These are phyloP conservation scores for Russula lepida DNA, from an alignment of 768 basidiomycete species.

Conservation along the genomic window DNA sequence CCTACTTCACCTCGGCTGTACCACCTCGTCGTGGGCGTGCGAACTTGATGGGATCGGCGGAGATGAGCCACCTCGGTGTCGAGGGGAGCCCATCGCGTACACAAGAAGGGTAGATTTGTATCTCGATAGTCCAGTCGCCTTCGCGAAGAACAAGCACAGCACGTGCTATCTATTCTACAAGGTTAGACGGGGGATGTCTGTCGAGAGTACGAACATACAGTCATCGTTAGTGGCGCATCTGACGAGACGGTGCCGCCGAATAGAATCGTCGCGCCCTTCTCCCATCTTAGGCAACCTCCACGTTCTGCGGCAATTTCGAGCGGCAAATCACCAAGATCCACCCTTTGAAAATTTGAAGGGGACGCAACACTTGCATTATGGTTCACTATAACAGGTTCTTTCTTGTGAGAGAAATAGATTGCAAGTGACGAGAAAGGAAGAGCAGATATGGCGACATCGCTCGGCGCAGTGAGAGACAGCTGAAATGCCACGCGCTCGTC, in stretches of 20 bases:
- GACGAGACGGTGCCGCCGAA: constrained; percentile 54
- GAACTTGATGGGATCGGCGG: constrained; percentile 45
- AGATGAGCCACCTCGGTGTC: constrained; percentile 48
- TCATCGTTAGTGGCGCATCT: constrained; percentile 40
- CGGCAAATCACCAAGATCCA: constrained; percentile 40
- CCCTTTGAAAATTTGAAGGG: constrained; percentile 29
- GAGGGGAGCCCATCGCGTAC: constrained; percentile 28
- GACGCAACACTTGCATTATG: constrained; percentile 29
- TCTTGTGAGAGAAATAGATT: constrained; percentile 48
- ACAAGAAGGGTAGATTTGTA: constrained; percentile 43
- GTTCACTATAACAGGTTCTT: constrained; percentile 43
- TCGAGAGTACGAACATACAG: constrained; percentile 35
- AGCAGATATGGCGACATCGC: constrained; percentile 38
- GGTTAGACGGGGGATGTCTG: not conserved
- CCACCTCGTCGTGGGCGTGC: constrained; percentile 43
- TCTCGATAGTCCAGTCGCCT: constrained; percentile 58
- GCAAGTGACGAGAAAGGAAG: constrained; percentile 55
- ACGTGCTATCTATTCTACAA: constrained; percentile 30
- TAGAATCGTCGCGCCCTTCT: constrained; percentile 42
- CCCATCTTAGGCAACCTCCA: constrained; percentile 50
- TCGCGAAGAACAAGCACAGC: constrained; percentile 47
- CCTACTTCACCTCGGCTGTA: constrained; percentile 42
- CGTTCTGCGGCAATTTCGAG: constrained; percentile 22
- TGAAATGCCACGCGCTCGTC: constrained; percentile 66
- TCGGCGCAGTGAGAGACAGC: constrained; percentile 50